Evolutionary conservation across 164 flowering plant genomes (phyloP).

Genomic region (Kingdonia uniflora): DNA sequence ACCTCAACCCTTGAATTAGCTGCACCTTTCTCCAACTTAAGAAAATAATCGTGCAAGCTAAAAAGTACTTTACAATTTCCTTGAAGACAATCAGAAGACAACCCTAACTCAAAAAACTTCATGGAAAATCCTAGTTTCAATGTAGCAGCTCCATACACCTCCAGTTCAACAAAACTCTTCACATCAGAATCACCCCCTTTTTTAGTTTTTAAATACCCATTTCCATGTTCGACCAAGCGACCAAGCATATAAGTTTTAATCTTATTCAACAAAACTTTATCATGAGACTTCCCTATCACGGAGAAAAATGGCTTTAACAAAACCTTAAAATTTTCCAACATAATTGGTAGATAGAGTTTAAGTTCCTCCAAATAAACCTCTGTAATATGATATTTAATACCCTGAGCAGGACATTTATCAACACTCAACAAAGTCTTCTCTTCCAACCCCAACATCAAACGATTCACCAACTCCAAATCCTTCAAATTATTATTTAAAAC

Average conservation of each 20-base stretch:
- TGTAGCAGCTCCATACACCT: slow-evolving; percentile 31
- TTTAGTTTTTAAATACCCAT: slow-evolving; percentile 29
- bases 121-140: slow-evolving; percentile 31
- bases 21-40: slow-evolving; percentile 65
- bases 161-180: slow-evolving; percentile 20
- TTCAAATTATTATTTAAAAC: slow-evolving; percentile 39
- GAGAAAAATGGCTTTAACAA: slow-evolving; percentile 37
- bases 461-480: slow-evolving; percentile 35
- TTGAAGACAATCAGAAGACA: slow-evolving; percentile 46
- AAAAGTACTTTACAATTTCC: slow-evolving; percentile 66
- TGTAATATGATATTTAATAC: slow-evolving; percentile 68
- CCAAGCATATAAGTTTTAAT: slow-evolving; percentile 41
- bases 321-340: slow-evolving; percentile 21
- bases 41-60: slow-evolving; percentile 48
- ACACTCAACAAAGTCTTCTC: slow-evolving; percentile 29
- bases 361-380: slow-evolving; percentile 63
- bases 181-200: slow-evolving; percentile 20
- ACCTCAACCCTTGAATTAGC: slow-evolving; percentile 33
- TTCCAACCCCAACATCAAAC: slow-evolving; percentile 32
- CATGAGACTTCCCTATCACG: slow-evolving; percentile 25
- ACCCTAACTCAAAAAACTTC: slow-evolving; percentile 50
- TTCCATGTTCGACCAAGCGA: slow-evolving; percentile 36
- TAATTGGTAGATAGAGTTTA: slow-evolving; percentile 44
- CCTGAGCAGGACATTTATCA: slow-evolving; percentile 49
- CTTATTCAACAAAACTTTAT: slow-evolving; percentile 56